Base-by-base conservation (phyloP, 192 early-diverging fungal genomes). In the Rhizoclosmatium sp. region DNA sequence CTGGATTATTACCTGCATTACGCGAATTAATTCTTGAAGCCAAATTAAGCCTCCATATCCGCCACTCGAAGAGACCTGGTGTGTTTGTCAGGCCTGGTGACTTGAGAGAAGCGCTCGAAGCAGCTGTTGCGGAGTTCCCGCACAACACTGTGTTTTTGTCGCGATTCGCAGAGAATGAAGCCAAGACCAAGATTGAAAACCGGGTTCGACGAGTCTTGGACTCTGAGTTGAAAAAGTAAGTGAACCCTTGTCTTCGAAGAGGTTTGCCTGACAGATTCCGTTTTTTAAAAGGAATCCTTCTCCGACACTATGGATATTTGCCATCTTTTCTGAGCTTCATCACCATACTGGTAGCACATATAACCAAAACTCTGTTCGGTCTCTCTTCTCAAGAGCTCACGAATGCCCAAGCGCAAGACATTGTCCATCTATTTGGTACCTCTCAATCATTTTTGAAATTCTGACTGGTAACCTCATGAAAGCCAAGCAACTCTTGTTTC, bases 381-480 rank as follows among this genome's bases (percentile, higher is more conserved):
- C 89, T 12, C 67, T 92, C 7, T 91, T 93, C 81, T 89, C 92
- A 65, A 41, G 82, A 45, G 88, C 91, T 1, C 21, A 87, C 7
- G 84, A 86, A 45, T 79, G 68, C 66, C 42, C 75, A 64, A 88
- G 85, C 23, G 81, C 86, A 16, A 67, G 81, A 45, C 79, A 86
- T 67, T 89, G 85, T 7, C 75, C 86, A 47, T 70, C 87, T 9
- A 69, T 93, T 51, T 93, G 92, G 92, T 85, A 80, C 41, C 79
- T 91, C 2, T 90, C 89, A 78, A 89, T 93, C 69, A 60, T 89
- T 59, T 87, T 89, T 78, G 92, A 93, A 75, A 75, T 85, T 7
- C 73, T 75, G n/a, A 58, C 87, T 62, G 83, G 80, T 3, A 78
- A 88, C 54, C 10, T 62, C 16, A 68, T 62, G 7, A 82, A 75